phyloP scores from a whole-genome alignment of 2,329 filamentous ascomycete species.

The Pseudogymnoascus sp. region DNA sequence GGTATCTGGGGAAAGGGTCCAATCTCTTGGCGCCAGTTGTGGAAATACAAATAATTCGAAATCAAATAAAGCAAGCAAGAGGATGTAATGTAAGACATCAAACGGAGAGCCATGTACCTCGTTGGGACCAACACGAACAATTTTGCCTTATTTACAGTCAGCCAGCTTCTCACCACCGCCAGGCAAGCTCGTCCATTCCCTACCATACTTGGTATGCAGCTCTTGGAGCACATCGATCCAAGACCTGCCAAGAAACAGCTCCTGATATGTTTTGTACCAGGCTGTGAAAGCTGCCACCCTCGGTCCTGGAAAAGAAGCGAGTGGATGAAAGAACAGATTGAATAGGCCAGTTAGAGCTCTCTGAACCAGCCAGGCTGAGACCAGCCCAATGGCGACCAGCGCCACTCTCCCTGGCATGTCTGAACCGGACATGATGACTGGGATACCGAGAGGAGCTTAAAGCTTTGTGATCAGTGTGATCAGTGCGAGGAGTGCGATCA shows the following conservation, averaged over 20 bases:
- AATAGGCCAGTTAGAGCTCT: conserved; percentile 8
- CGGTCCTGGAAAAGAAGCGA: conserved; percentile 26
- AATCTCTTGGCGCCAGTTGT: not conserved
- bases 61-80: not conserved
- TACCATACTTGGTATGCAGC: conserved; percentile 31
- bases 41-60: not conserved
- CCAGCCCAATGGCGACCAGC: not conserved
- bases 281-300: conserved; percentile 21
- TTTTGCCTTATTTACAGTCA: conserved; percentile 17
- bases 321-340: conserved; percentile 22
- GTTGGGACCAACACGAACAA: conserved; percentile 24
- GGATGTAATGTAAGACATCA: not conserved
- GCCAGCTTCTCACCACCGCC: not conserved
- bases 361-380: not conserved
- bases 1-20: not conserved
- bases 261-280: conserved; percentile 23
- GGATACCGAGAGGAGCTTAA: not conserved
- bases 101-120: not conserved
- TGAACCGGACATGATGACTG: not conserved
- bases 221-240: conserved; percentile 16
- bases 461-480: not conserved
- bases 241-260: conserved; percentile 17
- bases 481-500: not conserved
- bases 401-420: not conserved
- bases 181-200: not conserved